Percentiles rank a stretch among this genome's conserved stretches.
These are phyloP conservation scores for Nitzschia palea DNA, from an alignment of 108 stramenopile species.

Conservation along the genomic window DNA sequence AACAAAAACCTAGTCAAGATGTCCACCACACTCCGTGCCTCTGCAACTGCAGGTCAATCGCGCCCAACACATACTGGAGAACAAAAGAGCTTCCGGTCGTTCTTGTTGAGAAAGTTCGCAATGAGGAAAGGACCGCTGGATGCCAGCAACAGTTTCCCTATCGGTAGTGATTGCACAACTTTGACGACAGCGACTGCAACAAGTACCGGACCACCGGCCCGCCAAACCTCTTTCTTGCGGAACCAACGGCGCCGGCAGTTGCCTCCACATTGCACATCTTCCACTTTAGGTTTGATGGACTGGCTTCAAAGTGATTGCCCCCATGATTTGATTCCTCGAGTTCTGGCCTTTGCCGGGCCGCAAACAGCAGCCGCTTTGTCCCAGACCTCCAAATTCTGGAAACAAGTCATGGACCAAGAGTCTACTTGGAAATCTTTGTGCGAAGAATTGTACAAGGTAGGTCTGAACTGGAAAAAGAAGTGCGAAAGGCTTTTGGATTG, in stretches of 20 bases:
- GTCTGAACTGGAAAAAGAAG: slow-evolving; percentile 8
- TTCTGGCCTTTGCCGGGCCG: slow-evolving; percentile 77
- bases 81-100: background rate
- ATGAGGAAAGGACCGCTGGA: background rate
- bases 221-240: background rate
- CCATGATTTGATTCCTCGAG: slow-evolving; percentile 57
- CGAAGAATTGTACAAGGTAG: slow-evolving; percentile 77
- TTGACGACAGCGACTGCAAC: background rate
- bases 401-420: slow-evolving; percentile 47
- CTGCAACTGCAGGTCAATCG: slow-evolving; percentile 8
- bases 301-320: slow-evolving; percentile 55
- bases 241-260: background rate
- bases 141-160: background rate
- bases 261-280: background rate
- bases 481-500: background rate
- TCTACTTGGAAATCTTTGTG: slow-evolving; percentile 73
- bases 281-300: slow-evolving; percentile 29
- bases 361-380: slow-evolving; percentile 43
- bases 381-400: slow-evolving; percentile 72
- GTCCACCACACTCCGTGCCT: background rate
- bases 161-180: no score
- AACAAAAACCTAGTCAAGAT: background rate
- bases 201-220: background rate
- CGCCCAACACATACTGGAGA: slow-evolving; percentile 1
- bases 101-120: slow-evolving; percentile 1